Conservation (phyloP, 352 stramenopile species). For the Saprolegnia diclina region DNA sequence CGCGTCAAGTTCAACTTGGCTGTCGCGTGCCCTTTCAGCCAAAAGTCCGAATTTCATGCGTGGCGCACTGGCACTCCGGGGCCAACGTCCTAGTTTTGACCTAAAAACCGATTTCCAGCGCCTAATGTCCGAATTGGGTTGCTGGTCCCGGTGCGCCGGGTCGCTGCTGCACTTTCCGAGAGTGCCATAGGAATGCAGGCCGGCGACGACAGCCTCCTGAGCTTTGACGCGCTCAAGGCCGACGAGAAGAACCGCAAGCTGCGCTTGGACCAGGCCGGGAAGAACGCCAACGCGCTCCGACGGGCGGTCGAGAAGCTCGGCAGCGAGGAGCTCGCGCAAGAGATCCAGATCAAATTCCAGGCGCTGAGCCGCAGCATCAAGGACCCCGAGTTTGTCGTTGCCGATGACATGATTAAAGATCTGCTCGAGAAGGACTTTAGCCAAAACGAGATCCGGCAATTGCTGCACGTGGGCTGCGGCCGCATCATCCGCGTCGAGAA, state of each 20-base stretch:
- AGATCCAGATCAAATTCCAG: constrained; percentile 19
- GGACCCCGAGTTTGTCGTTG: constrained; percentile 25
- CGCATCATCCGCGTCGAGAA: constrained; percentile 28
- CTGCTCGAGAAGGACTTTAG: constrained; percentile 25
- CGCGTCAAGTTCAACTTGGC: too few relatives aligned
- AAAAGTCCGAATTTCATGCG: neutral
- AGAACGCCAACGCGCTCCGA: constrained; percentile 26
- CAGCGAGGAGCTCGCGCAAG: constrained; percentile 23
- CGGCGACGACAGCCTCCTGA: neutral
- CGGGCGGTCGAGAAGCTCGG: constrained; percentile 26
- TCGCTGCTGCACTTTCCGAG: neutral
- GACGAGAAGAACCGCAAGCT: constrained; percentile 14
- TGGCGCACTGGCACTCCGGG: neutral
- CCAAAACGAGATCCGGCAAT: constrained; percentile 26
- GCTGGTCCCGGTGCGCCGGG: neutral
- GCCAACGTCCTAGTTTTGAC: neutral
- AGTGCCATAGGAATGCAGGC: neutral
- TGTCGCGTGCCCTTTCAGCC: neutral
- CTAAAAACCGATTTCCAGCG: neutral
- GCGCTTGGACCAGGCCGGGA: constrained; percentile 21
- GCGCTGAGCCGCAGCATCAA: constrained; percentile 26
- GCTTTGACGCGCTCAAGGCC: constrained; percentile 1
- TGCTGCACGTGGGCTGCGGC: constrained; percentile 23
- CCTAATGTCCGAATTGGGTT: neutral
- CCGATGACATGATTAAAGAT: constrained; percentile 28